Conservation (phyloP, 805 yeast species). For the Myxozyma kluyveri region DNA sequence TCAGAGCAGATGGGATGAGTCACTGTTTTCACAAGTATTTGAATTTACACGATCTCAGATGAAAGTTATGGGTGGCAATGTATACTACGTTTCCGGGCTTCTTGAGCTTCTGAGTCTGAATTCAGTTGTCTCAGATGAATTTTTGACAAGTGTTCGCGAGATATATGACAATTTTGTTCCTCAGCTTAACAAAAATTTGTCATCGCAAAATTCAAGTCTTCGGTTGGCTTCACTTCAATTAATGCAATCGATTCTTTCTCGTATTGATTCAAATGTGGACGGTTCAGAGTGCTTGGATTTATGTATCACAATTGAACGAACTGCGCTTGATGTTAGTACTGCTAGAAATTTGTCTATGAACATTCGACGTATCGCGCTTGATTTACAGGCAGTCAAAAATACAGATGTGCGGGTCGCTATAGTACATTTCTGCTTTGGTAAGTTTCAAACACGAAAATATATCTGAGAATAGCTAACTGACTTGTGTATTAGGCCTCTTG, state of each 20-base stretch:
- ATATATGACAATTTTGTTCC: background rate
- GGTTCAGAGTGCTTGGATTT: conserved; percentile 48
- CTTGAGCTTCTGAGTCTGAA: background rate
- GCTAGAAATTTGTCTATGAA: conserved; percentile 74
- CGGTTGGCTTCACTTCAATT: conserved; percentile 32
- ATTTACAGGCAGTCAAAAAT: conserved; percentile 12
- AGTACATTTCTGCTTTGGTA: conserved; percentile 16
- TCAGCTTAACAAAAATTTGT: conserved; percentile 2
- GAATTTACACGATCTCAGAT: background rate
- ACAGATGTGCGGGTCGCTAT: conserved; percentile 2
- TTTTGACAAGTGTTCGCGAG: background rate
- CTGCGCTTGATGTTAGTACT: conserved; percentile 64
- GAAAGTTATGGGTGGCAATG: conserved; percentile 1
- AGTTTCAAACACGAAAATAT: background rate
- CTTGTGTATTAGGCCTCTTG: conserved; percentile 72
- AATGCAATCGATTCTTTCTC: conserved; percentile 31
- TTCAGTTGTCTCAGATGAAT: background rate
- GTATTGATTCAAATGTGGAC: conserved; percentile 22
- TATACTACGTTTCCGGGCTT: background rate
- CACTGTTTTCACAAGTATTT: background rate
- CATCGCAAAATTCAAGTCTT: conserved; percentile 2
- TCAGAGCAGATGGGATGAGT: background rate
- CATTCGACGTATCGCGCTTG: conserved; percentile 46
- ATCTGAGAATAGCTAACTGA: conserved; percentile 23
- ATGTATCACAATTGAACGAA: conserved; percentile 62